Percentiles rank a stretch among this genome's conserved stretches.
phyloP scores from a whole-genome alignment of 495 filamentous ascomycete species.

The Podospora bellae-mahoneyi region DNA sequence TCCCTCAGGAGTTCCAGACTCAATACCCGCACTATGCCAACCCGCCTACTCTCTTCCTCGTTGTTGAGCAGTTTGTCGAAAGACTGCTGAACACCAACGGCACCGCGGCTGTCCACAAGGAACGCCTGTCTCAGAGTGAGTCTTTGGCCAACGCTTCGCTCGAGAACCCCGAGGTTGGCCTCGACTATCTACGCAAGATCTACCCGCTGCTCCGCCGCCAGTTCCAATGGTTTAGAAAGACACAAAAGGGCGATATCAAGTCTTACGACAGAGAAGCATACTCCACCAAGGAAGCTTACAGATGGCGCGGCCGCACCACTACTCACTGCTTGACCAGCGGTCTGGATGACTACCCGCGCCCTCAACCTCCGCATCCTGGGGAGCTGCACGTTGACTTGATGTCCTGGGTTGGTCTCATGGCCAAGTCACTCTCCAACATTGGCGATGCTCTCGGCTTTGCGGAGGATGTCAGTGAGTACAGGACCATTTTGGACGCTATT shows the following conservation, averaged over 20 bases:
- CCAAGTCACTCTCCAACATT: slow-evolving; percentile 72
- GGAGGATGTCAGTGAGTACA: slow-evolving; percentile 71
- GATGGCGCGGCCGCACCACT: slow-evolving; percentile 88
- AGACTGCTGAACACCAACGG: slow-evolving; percentile 55
- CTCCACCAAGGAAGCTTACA: slow-evolving; percentile 84
- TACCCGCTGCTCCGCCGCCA: slow-evolving; percentile 93
- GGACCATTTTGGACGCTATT: slow-evolving; percentile 73
- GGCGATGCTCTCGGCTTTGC: slow-evolving; percentile 65
- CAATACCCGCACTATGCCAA: slow-evolving; percentile 99
- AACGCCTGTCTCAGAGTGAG: slow-evolving; percentile 35
- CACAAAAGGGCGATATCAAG: slow-evolving; percentile 86
- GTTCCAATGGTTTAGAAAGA: slow-evolving; percentile 90
- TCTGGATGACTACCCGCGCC: slow-evolving; percentile 90
- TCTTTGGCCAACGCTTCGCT: slow-evolving; percentile 56
- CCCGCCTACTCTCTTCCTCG: slow-evolving; percentile 92
- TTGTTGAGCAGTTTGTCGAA: slow-evolving; percentile 76
- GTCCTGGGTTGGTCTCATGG: slow-evolving; percentile 96
- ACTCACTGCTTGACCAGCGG: slow-evolving; percentile 89
- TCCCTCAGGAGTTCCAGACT: slow-evolving; percentile 89
- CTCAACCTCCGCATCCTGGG: slow-evolving; percentile 95
- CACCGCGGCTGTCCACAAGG: slow-evolving; percentile 29
- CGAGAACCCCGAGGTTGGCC: slow-evolving; percentile 62
- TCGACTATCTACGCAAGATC: slow-evolving; percentile 71
- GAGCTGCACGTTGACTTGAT: slow-evolving; percentile 95
- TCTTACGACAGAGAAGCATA: slow-evolving; percentile 84